Conservation (phyloP, 2,329 filamentous ascomycete genomes). For the Colletotrichum sp. region DNA sequence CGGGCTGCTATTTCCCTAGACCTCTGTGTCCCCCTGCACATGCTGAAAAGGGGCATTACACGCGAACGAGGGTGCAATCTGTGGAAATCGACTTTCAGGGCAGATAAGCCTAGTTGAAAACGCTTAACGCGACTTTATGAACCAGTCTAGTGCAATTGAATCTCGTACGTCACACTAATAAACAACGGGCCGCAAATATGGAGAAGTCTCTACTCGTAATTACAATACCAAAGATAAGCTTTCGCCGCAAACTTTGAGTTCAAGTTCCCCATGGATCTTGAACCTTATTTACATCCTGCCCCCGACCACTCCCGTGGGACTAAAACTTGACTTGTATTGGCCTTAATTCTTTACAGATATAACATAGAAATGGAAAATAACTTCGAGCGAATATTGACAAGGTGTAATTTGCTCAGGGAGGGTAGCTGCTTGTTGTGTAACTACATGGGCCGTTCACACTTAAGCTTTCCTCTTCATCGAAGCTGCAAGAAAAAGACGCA, state of each 20-base stretch:
- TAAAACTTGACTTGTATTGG: neutral
- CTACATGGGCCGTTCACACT: neutral
- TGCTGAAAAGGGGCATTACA: neutral
- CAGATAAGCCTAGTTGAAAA: neutral
- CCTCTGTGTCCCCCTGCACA: neutral
- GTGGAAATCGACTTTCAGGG: neutral
- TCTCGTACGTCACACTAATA: neutral
- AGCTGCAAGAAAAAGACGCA: neutral
- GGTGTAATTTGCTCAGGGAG: rapidly evolving
- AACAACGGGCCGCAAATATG: neutral
- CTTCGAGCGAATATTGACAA: neutral
- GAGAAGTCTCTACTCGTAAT: neutral
- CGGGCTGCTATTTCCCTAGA: neutral
- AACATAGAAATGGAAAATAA: neutral
- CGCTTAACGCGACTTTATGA: neutral
- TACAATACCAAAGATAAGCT: neutral
- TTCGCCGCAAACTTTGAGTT: neutral
- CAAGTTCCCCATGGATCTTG: neutral
- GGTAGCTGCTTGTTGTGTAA: neutral
- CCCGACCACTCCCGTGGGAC: neutral
- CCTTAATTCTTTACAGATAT: neutral
- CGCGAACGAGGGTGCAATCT: neutral
- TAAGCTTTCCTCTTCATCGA: neutral
- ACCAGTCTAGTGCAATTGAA: neutral
- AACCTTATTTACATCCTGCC: neutral